Percentiles rank a stretch among this genome's conserved stretches.
These are phyloP conservation scores for Glonium stellatum DNA, from an alignment of 495 filamentous ascomycete species.

Conservation along the genomic window DNA sequence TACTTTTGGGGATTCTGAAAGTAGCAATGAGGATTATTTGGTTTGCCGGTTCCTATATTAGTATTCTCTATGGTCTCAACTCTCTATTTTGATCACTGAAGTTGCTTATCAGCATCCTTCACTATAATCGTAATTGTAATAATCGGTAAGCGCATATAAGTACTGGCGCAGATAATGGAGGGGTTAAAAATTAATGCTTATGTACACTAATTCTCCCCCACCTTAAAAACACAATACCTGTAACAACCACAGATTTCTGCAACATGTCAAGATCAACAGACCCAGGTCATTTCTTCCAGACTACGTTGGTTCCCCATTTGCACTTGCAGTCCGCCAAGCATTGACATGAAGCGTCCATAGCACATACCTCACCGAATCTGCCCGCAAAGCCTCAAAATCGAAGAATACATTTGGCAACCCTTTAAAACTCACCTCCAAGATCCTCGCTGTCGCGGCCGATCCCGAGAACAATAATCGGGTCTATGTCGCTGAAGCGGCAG, in stretches of 20 bases:
- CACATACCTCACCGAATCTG: constrained; percentile 59
- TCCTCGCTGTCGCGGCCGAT: constrained; percentile 68
- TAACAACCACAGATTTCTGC: background rate
- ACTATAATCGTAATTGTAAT: background rate
- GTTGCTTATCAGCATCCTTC: background rate
- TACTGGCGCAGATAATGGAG: background rate
- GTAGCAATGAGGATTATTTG: background rate
- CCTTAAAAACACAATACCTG: constrained; percentile 8
- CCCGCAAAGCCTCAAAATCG: constrained; percentile 71
- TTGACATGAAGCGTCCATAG: constrained; percentile 1
- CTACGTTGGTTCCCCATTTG: constrained; percentile 52
- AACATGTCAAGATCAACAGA: constrained; percentile 61
- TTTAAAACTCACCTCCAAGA: constrained; percentile 73
- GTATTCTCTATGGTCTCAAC: no score
- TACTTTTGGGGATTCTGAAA: background rate
- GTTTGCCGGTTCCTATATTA: background rate
- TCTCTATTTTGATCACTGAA: background rate
- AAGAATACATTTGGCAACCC: constrained; percentile 77
- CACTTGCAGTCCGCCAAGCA: background rate
- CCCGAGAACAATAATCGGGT: constrained; percentile 55
- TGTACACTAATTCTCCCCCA: background rate
- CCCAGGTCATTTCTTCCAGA: constrained; percentile 81
- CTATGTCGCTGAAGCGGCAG: constrained; percentile 77
- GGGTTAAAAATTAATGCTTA: no score
- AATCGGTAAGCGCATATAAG: background rate